phyloP scores from a whole-genome alignment of 2,329 filamentous ascomycete species.

The Epichloe gansuensis region DNA sequence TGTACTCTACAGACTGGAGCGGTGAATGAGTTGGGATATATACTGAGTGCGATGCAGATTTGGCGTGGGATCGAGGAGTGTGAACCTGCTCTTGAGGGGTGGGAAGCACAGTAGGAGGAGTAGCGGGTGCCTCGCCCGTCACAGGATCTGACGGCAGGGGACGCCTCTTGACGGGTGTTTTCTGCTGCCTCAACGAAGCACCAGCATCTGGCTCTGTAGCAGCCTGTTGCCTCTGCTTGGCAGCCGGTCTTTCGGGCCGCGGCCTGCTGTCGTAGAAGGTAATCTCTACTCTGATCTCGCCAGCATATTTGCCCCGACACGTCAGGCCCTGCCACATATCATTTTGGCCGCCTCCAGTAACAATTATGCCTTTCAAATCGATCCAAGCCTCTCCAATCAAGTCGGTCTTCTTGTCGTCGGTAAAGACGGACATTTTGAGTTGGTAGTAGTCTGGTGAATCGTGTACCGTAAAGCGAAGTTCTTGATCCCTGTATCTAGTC shows the following conservation, averaged over 20 bases:
- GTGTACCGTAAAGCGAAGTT: constrained; percentile 90
- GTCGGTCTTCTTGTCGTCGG: constrained; percentile 96
- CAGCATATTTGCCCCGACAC: constrained; percentile 89
- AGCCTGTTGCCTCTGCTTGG: constrained; percentile 37
- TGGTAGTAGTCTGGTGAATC: constrained; percentile 94
- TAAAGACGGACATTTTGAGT: constrained; percentile 91
- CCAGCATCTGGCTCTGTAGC: constrained; percentile 23
- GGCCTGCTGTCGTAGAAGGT: constrained; percentile 89
- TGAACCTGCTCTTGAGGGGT: constrained; percentile 28
- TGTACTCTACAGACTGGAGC: constrained; percentile 39
- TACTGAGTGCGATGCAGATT: constrained; percentile 21
- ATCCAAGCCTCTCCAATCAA: constrained; percentile 92
- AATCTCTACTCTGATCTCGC: constrained; percentile 86
- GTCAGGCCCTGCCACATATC: constrained; percentile 84
- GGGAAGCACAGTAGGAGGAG: constrained; percentile 11
- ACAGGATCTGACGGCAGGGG: constrained; percentile 73
- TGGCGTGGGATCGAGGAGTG: constrained; percentile 34
- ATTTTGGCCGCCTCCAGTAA: constrained; percentile 79
- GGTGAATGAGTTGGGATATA: constrained; percentile 40
- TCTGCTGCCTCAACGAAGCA: constrained; percentile 33
- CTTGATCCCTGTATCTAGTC: constrained; percentile 65
- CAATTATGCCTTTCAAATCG: constrained; percentile 66
- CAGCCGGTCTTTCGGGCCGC: constrained; percentile 57
- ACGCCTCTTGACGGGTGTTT: constrained; percentile 62
- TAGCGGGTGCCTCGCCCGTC: constrained; percentile 34